A percentile compares a stretch with the other conserved stretches of the same genome.
phyloP scores from a whole-genome alignment of 306 rosid genomes.

The Castanea mollissima region DNA sequence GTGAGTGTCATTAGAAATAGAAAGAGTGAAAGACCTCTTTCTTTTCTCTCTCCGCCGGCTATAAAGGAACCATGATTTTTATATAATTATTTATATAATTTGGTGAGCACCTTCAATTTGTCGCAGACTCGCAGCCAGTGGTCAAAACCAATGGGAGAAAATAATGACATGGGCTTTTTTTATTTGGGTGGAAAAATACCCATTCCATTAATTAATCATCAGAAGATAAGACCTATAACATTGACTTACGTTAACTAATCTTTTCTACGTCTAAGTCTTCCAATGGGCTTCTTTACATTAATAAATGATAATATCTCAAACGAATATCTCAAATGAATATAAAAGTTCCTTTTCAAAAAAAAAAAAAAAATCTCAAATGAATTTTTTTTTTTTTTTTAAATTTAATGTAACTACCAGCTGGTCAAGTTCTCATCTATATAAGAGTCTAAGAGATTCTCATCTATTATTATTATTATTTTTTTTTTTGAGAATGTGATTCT shows the following conservation, averaged over 20 bases:
- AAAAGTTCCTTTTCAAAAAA: too few species aligned
- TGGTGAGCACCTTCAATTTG: neutral
- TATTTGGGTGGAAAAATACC: neutral
- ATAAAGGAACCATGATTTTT: neutral
- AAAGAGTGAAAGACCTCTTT: too few species aligned
- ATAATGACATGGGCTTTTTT: neutral
- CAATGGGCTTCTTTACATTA: neutral
- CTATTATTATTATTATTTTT: too few species aligned
- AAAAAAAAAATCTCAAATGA: too few species aligned
- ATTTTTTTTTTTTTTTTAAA: too few species aligned
- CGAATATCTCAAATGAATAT: too few species aligned
- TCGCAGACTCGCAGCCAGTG: neutral
- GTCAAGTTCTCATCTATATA: neutral
- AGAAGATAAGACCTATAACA: constrained; percentile 19
- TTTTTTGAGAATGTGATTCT: too few species aligned
- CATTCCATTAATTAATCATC: neutral
- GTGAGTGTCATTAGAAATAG: too few species aligned
- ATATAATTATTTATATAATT: too few species aligned
- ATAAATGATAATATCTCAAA: neutral
- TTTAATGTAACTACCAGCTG: neutral
- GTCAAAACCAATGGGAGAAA: neutral
- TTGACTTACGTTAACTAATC: constrained; percentile 14
- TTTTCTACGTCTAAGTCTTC: neutral
- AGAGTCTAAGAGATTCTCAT: too few species aligned
- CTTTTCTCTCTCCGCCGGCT: neutral